Evolutionary conservation across 345 rosid species (phyloP).

Genomic region (Nasturtium officinale): DNA sequence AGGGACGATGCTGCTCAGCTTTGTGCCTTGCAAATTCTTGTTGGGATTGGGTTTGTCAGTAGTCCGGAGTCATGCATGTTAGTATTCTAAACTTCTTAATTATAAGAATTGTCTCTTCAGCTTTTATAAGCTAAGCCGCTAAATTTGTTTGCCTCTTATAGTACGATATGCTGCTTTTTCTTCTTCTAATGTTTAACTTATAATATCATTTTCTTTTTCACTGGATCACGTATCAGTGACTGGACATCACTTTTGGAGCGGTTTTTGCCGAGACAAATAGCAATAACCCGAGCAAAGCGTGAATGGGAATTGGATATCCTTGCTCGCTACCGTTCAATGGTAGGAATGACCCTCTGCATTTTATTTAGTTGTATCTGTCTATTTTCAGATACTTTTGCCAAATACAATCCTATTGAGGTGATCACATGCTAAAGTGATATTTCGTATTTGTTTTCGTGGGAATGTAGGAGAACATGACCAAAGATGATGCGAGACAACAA

Average conservation of each 20-base stretch:
- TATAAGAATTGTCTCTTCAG: background rate
- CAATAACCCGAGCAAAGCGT: constrained; percentile 89
- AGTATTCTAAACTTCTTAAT: constrained; percentile 38
- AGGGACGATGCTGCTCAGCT: constrained; percentile 98
- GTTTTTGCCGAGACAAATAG: constrained; percentile 90
- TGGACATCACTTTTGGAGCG: constrained; percentile 93
- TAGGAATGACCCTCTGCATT: constrained; percentile 40
- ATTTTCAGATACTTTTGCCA: background rate
- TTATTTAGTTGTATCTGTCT: constrained; percentile 4
- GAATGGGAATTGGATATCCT: constrained; percentile 98
- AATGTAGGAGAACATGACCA: constrained; percentile 78
- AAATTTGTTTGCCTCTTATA: background rate
- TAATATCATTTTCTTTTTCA: constrained; percentile 17
- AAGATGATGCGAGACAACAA: constrained; percentile 96
- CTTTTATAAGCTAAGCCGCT: constrained; percentile 6
- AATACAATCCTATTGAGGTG: constrained; percentile 8
- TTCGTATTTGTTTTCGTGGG: constrained; percentile 24
- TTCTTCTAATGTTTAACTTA: background rate
- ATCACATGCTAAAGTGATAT: background rate
- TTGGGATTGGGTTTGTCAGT: constrained; percentile 83
- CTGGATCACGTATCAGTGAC: constrained; percentile 55
- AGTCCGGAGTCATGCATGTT: constrained; percentile 91
- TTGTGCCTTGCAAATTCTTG: constrained; percentile 92
- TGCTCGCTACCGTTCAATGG: constrained; percentile 86
- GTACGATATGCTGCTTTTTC: background rate